Conservation (phyloP, 352 stramenopile species). For the Globisporangium nodosum region DNA sequence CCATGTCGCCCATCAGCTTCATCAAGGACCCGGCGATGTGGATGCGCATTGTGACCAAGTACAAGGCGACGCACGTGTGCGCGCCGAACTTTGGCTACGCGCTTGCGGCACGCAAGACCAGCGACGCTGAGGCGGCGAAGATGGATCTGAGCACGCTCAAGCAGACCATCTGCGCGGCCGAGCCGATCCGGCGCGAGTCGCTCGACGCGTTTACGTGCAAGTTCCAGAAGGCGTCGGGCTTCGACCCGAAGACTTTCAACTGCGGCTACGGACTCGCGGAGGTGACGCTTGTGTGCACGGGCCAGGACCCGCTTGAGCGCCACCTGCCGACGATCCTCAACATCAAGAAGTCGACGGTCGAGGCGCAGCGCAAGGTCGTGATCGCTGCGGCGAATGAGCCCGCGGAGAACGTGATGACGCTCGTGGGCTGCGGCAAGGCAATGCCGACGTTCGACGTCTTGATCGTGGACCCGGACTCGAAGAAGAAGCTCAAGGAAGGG, state of each 20-base stretch:
- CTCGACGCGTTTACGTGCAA: slow-evolving; percentile 69
- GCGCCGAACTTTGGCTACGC: slow-evolving; percentile 81
- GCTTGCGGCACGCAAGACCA: slow-evolving; percentile 69
- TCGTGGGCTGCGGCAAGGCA: slow-evolving; percentile 77
- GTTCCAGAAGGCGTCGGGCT: slow-evolving; percentile 44
- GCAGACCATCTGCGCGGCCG: slow-evolving; percentile 72
- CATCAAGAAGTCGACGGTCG: slow-evolving; percentile 58
- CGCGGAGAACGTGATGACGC: slow-evolving; percentile 35
- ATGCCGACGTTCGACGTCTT: slow-evolving; percentile 70
- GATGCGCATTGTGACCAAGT: slow-evolving; percentile 71
- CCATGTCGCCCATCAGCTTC: slow-evolving; percentile 82
- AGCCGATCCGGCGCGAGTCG: slow-evolving; percentile 75
- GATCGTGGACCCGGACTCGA: slow-evolving; percentile 65
- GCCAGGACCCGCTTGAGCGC: slow-evolving; percentile 47
- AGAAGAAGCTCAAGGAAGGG: slow-evolving; percentile 35
- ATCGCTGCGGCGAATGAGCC: slow-evolving; percentile 25
- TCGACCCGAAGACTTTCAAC: slow-evolving; percentile 74
- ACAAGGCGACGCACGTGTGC: slow-evolving; percentile 74
- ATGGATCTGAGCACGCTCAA: slow-evolving; percentile 69
- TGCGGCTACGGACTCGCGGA: slow-evolving; percentile 78
- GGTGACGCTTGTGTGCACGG: slow-evolving; percentile 76
- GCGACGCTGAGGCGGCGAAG: slow-evolving; percentile 39
- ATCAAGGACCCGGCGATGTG: slow-evolving; percentile 81
- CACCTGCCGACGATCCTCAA: slow-evolving; percentile 53
- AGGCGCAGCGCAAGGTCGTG: slow-evolving; percentile 43